Conservation (phyloP, 257 asterid genomes). For the Capsicum baccatum region DNA sequence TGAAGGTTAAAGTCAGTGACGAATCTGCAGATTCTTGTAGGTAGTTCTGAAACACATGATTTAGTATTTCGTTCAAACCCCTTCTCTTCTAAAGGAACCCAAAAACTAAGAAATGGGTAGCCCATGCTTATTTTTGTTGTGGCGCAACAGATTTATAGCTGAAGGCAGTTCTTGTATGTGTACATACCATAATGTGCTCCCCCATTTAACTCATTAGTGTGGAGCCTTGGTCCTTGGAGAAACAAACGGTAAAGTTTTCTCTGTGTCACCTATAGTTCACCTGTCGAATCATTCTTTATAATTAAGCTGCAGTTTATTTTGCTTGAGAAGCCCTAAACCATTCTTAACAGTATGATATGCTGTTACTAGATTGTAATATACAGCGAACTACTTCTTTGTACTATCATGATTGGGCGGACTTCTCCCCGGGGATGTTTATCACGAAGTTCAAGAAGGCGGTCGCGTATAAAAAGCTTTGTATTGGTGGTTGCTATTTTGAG, state of each 20-base stretch:
- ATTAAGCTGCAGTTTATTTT: neutral
- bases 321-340: neutral
- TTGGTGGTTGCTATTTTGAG: neutral
- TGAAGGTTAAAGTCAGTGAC: slow-evolving; percentile 57
- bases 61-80: neutral
- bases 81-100: neutral
- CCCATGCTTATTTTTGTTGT: neutral
- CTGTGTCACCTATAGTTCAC: neutral
- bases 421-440: neutral
- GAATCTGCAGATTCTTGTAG: slow-evolving; percentile 36
- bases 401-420: neutral
- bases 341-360: too few relatives aligned
- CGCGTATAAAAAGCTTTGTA: neutral
- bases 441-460: neutral
- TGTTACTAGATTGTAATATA: neutral
- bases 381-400: neutral
- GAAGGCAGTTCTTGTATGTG: slow-evolving; percentile 1
- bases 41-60: slow-evolving; percentile 4
- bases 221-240: neutral
- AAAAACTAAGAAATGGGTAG: neutral
- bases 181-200: neutral
- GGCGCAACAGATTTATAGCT: neutral
- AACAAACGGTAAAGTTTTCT: neutral
- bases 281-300: too few relatives aligned
- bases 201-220: neutral